Evolutionary conservation across 208 protist species (phyloP).

Genomic region (Strigomonas culicis): DNA sequence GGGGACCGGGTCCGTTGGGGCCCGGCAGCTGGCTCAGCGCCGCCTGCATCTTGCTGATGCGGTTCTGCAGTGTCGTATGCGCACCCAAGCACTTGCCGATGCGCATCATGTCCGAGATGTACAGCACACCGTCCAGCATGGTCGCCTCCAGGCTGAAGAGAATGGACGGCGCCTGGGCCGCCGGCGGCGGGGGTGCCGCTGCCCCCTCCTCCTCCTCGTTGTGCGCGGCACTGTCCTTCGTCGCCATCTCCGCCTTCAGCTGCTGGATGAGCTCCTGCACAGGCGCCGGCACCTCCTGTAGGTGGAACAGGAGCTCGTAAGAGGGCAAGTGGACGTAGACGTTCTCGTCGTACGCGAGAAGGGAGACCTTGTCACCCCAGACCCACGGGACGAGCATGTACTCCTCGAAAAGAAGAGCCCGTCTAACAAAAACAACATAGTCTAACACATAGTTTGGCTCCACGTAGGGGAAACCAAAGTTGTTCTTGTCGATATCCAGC

Average conservation of each 20-base stretch:
- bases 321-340: slow-evolving; percentile 75
- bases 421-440: slow-evolving; percentile 71
- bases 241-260: slow-evolving; percentile 6
- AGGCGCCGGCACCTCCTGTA: slow-evolving; percentile 25
- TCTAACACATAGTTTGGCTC: slow-evolving; percentile 83
- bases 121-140: slow-evolving; percentile 53
- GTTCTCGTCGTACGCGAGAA: slow-evolving; percentile 57
- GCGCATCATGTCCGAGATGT: slow-evolving; percentile 80
- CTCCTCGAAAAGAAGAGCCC: slow-evolving; percentile 46
- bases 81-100: slow-evolving; percentile 43
- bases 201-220: neutral
- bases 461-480: slow-evolving; percentile 67
- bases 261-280: slow-evolving; percentile 22
- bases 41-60: slow-evolving; percentile 51
- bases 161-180: neutral
- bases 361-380: slow-evolving; percentile 68
- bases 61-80: slow-evolving; percentile 54
- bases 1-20: slow-evolving; percentile 18
- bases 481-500: slow-evolving; percentile 22
- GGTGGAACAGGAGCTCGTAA: slow-evolving; percentile 71
- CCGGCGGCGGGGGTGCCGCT: neutral
- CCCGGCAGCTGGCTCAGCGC: slow-evolving; percentile 44
- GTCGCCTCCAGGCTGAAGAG: slow-evolving; percentile 77
- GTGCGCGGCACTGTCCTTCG: neutral
- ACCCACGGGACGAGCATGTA: slow-evolving; percentile 81